These are phyloP conservation scores for Castanea crenata DNA, from an alignment of 306 rosid species.

Conservation along the genomic window DNA sequence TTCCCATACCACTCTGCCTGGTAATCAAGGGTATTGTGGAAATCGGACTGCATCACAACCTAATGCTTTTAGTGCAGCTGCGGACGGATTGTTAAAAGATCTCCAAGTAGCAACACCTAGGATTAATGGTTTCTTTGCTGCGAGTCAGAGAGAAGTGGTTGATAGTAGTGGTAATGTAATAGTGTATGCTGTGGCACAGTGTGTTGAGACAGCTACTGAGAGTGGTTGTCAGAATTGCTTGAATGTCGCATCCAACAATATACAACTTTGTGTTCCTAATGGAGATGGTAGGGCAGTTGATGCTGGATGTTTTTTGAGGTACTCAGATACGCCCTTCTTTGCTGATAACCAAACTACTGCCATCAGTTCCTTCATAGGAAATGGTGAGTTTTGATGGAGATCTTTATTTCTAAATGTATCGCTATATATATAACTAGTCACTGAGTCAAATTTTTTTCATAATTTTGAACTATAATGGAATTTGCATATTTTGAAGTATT, in stretches of 20 bases:
- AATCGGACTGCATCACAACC: constrained; percentile 11
- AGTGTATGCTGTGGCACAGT: constrained; percentile 60
- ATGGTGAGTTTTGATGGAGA: constrained; percentile 22
- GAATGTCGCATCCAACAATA: constrained; percentile 31
- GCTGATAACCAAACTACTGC: constrained; percentile 48
- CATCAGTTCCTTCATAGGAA: constrained; percentile 26
- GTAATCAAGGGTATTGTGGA: constrained; percentile 30
- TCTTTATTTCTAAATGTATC: background rate
- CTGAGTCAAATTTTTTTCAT: background rate
- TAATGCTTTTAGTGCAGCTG: constrained; percentile 22
- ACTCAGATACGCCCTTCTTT: constrained; percentile 48
- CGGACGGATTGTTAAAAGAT: constrained; percentile 19
- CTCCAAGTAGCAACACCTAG: constrained; percentile 32
- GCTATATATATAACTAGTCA: background rate
- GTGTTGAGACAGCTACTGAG: constrained; percentile 39
- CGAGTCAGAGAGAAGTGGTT: constrained; percentile 22
- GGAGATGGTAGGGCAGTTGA: constrained; percentile 49
- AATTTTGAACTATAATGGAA: background rate
- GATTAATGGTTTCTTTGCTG: constrained; percentile 47
- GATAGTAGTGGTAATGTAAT: constrained; percentile 18
- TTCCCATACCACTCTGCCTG: constrained; percentile 29
- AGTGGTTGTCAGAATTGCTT: constrained; percentile 42
- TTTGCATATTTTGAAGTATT: background rate
- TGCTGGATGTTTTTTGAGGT: constrained; percentile 69
- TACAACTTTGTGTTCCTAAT: constrained; percentile 44